Percentiles rank a stretch among this genome's conserved stretches.
These are phyloP conservation scores for Wickerhamiella bombiphila DNA, from an alignment of 805 yeast genomes.

Conservation along the genomic window DNA sequence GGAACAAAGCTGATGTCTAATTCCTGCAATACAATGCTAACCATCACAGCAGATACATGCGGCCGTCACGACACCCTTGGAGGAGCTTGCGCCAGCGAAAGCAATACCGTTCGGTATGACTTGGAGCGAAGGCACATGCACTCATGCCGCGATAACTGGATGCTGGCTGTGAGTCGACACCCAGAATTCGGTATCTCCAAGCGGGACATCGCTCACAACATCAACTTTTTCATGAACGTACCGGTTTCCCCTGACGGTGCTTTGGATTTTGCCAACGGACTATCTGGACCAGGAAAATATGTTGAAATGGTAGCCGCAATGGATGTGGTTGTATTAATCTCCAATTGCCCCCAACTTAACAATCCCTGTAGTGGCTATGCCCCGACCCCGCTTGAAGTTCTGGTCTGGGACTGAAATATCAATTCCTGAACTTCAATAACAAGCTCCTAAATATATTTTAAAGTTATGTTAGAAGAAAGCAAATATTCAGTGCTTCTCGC, in stretches of 20 bases:
- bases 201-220: slow-evolving; percentile 9
- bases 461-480: neutral
- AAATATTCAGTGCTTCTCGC: neutral
- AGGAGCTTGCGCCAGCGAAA: slow-evolving; percentile 9
- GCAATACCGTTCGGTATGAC: slow-evolving; percentile 9
- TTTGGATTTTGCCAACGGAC: slow-evolving; percentile 6
- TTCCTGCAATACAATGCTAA: slow-evolving; percentile 3
- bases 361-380: slow-evolving; percentile 8
- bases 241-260: slow-evolving; percentile 6
- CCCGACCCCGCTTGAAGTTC: slow-evolving; percentile 7
- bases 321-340: slow-evolving; percentile 6
- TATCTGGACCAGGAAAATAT: slow-evolving; percentile 8
- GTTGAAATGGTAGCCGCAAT: slow-evolving; percentile 6
- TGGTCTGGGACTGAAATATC: slow-evolving; percentile 3
- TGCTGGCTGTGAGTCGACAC: slow-evolving; percentile 6
- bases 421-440: too few species aligned
- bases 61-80: slow-evolving; percentile 9
- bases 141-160: slow-evolving; percentile 10
- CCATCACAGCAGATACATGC: slow-evolving; percentile 7
- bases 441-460: too few species aligned
- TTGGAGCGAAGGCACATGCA: slow-evolving; percentile 8
- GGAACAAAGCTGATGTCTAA: slow-evolving; percentile 6
- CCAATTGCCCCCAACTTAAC: slow-evolving; percentile 9
- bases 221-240: slow-evolving; percentile 9
- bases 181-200: slow-evolving; percentile 8